Evolutionary conservation across 805 yeast species (phyloP), one percentile per base, ranked within the genome.

Genomic region (Zygosaccharomyces pseudorouxii): DNA sequence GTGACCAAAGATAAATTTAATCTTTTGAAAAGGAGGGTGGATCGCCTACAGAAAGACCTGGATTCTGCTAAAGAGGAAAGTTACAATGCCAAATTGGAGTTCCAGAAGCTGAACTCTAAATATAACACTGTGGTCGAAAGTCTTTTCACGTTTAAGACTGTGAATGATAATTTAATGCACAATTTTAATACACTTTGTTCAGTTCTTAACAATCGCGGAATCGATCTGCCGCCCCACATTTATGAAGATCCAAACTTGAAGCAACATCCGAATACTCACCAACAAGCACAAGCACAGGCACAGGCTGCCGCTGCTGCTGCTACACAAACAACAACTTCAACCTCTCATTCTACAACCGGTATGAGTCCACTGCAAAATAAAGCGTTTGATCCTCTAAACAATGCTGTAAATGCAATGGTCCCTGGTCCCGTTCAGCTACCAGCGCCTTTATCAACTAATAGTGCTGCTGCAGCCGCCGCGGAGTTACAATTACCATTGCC

Each of bases 61-160:
- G 56, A 53, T 3, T 16, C 51, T 5, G 47, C 56, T 12, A 62
- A 55, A 25, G 59, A 57, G 31, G 65, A 63, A 38, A 53, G 54
- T 18, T 53, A 53, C 25, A 56, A 56, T 14, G 47, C 59, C 2
- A 64, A 62, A 45, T 49, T 57, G 2, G 79, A 75, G 18, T 48
- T 75, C 10, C 71, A 71, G 36, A 57, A 69, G 4, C 59, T 82
- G 53, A 74, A 77, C 39, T 72, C 76, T 18, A 82, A 82, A 60
- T 84, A 83, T 58, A 80, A 82, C 53, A 78, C 84, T 1, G 72
- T 85, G 14, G 71, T 85, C 36, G 86, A 83, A 46, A 76, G 81
- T 51, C 65, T 84, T 42, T 72, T 84, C 10, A 71, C 80, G 0
- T 66, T 82, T 51, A 81, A 80, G 55, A 70, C 75, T 14, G 70